Evolutionary conservation across 2,329 filamentous ascomycete species (phyloP).

Genomic region (Fusarium fujikuroi): DNA sequence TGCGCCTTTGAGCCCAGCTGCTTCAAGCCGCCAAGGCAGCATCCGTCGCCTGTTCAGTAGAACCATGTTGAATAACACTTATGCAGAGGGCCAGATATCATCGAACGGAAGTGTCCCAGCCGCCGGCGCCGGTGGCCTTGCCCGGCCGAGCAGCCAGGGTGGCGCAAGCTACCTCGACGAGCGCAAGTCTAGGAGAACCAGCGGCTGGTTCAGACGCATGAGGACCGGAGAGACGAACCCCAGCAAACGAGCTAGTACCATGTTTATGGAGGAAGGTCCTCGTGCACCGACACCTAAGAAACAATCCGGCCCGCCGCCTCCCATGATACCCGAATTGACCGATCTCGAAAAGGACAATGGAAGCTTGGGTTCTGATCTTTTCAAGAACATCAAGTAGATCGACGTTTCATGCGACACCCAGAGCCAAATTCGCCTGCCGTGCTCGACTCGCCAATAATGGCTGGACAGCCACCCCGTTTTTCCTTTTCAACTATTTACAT

Average conservation of each 20-base stretch:
- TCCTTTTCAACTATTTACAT: conserved; percentile 36
- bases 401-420: conserved; percentile 13
- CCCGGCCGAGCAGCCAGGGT: conserved; percentile 62
- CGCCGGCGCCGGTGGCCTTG: conserved; percentile 40
- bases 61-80: conserved; percentile 64
- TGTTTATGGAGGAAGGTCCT: conserved; percentile 52
- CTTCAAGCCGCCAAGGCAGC: conserved; percentile 64
- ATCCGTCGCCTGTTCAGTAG: conserved; percentile 68
- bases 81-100: conserved; percentile 60
- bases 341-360: conserved; percentile 62
- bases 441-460: conserved; percentile 11
- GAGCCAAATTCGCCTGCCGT: background rate
- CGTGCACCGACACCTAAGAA: conserved; percentile 48
- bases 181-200: conserved; percentile 65
- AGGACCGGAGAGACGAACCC: conserved; percentile 51
- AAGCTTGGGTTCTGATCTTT: conserved; percentile 63
- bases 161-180: conserved; percentile 61
- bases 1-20: conserved; percentile 62
- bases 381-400: conserved; percentile 67
- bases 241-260: conserved; percentile 55
- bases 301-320: conserved; percentile 63
- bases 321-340: conserved; percentile 69
- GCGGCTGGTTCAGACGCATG: conserved; percentile 69
- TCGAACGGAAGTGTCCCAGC: conserved; percentile 50
- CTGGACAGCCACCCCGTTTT: conserved; percentile 32